phyloP scores from a whole-genome alignment of 2,329 filamentous ascomycete species.

The Trichoderma sp. region DNA sequence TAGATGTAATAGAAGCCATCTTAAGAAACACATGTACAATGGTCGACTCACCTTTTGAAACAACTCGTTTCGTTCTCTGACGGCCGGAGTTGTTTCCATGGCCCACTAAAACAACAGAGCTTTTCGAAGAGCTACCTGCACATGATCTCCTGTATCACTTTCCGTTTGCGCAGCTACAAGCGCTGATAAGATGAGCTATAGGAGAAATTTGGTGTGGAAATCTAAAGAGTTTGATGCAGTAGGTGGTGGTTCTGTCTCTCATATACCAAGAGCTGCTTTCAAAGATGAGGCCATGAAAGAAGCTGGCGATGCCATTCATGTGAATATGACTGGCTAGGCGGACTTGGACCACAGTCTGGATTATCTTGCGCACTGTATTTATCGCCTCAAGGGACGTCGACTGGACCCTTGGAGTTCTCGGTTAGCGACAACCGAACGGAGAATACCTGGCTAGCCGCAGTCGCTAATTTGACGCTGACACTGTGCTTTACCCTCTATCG shows the following conservation, averaged over 20 bases:
- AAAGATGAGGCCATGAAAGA: background rate
- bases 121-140: conserved; percentile 8
- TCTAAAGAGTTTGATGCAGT: too few species aligned
- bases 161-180: background rate
- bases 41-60: conserved; percentile 34
- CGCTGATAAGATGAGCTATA: background rate
- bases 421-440: background rate
- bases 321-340: background rate
- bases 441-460: background rate
- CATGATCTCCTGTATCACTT: background rate
- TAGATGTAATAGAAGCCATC: background rate
- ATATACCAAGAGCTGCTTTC: background rate
- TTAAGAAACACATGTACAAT: too few species aligned
- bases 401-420: background rate
- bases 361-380: background rate
- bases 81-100: conserved; percentile 22
- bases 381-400: background rate
- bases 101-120: conserved; percentile 14
- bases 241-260: background rate
- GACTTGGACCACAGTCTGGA: background rate
- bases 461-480: background rate
- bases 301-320: background rate
- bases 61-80: conserved; percentile 33
- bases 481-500: background rate
- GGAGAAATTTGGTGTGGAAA: background rate